A percentile compares a stretch with the other conserved stretches of the same genome.
These are phyloP conservation scores for Magnaporthiopsis rhizophila DNA, from an alignment of 2,329 filamentous ascomycete genomes.

Conservation along the genomic window DNA sequence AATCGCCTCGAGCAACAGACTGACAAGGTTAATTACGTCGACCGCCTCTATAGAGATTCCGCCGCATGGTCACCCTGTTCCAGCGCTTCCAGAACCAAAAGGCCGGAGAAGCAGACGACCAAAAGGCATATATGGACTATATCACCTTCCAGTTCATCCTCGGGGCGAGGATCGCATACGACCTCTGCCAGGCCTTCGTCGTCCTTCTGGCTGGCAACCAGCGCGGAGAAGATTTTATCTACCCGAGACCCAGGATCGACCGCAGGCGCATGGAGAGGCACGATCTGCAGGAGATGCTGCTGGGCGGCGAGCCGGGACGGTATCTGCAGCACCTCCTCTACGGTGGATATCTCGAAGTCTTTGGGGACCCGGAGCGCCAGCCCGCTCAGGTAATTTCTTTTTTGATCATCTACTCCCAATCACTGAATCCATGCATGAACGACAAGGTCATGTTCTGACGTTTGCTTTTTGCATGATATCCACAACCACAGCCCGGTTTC, in stretches of 20 bases:
- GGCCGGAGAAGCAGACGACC: background rate
- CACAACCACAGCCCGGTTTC: background rate
- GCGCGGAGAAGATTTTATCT: background rate
- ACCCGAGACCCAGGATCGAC: background rate
- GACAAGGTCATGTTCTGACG: too few relatives aligned
- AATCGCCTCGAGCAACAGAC: too few relatives aligned
- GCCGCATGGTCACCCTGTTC: background rate
- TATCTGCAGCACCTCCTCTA: background rate
- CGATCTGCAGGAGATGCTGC: background rate
- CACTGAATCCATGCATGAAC: too few relatives aligned
- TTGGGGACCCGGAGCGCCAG: background rate
- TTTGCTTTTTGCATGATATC: too few relatives aligned
- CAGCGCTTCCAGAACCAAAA: background rate
- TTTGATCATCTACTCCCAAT: too few relatives aligned
- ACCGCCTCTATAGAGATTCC: background rate
- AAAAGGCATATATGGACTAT: background rate
- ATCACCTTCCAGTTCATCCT: background rate
- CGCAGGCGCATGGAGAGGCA: too few relatives aligned
- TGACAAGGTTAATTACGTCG: too few relatives aligned
- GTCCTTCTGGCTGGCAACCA: background rate
- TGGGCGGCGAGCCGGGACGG: background rate
- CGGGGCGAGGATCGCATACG: background rate
- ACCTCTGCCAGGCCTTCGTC: background rate
- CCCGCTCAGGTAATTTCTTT: background rate
- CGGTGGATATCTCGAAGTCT: background rate